Conservation (phyloP, 768 basidiomycete species). For the Serpula lacrymans region DNA sequence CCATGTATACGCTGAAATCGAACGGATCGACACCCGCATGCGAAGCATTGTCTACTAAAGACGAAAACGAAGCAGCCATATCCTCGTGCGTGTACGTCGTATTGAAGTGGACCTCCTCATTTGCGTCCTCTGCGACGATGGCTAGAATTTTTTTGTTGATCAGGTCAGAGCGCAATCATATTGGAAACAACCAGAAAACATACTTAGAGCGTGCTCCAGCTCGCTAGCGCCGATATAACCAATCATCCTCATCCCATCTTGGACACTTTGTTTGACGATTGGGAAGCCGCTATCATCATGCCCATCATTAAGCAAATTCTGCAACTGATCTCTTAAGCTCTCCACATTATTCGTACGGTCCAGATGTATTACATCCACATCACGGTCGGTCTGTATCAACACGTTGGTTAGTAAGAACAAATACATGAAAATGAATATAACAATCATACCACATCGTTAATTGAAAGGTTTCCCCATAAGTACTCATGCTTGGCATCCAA, state of each 20-base stretch:
- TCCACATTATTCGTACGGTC: conserved; percentile 77
- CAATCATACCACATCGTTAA: conserved; percentile 80
- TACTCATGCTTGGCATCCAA: conserved; percentile 90
- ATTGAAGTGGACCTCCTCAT: conserved; percentile 66
- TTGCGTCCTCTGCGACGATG: conserved; percentile 70
- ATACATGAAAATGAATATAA: conserved; percentile 8
- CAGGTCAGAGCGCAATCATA: conserved; percentile 2
- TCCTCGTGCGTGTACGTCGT: conserved; percentile 38
- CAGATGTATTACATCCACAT: conserved; percentile 66
- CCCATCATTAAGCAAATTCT: conserved; percentile 51
- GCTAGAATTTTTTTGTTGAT: too few relatives aligned
- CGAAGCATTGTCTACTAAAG: conserved; percentile 42
- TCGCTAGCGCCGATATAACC: conserved; percentile 93
- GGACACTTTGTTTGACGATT: conserved; percentile 56
- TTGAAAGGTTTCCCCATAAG: conserved; percentile 74
- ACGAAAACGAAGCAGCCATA: conserved; percentile 58
- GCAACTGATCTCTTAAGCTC: conserved; percentile 68
- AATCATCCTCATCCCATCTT: conserved; percentile 59
- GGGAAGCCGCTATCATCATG: conserved; percentile 86
- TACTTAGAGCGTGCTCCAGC: conserved; percentile 89
- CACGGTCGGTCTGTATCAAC: conserved; percentile 53
- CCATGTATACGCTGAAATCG: conserved; percentile 89
- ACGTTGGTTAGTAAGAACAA: neutral
- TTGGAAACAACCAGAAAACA: conserved; percentile 23
- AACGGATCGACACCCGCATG: conserved; percentile 46